phyloP scores from a whole-genome alignment of 2,329 filamentous ascomycete genomes.

The Pyrenophora graminea region DNA sequence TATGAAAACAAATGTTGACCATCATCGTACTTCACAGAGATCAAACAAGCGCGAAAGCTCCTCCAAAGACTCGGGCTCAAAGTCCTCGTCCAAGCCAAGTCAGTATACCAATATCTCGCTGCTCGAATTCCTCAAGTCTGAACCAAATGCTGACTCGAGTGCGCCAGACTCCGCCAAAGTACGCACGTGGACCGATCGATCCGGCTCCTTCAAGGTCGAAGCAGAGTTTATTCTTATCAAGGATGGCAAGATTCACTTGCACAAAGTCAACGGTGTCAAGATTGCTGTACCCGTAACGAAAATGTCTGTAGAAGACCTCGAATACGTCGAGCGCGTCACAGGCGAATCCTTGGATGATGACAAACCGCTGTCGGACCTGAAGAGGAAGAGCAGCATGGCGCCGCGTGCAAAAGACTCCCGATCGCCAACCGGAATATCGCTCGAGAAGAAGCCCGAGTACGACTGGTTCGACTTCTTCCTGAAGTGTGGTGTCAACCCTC shows the following conservation, averaged over 20 bases:
- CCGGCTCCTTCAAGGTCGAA: slow-evolving; percentile 95
- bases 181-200: slow-evolving; percentile 91
- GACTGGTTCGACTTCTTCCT: slow-evolving; percentile 99
- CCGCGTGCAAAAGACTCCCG: slow-evolving; percentile 56
- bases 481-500: slow-evolving; percentile 85
- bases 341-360: slow-evolving; percentile 88
- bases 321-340: slow-evolving; percentile 89
- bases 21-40: slow-evolving; percentile 72
- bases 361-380: slow-evolving; percentile 86
- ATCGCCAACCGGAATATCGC: slow-evolving; percentile 61
- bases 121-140: not conserved
- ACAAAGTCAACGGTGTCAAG: slow-evolving; percentile 97
- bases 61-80: slow-evolving; percentile 51
- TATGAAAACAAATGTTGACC: slow-evolving; percentile 66
- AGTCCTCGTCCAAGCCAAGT: slow-evolving; percentile 71
- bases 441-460: slow-evolving; percentile 75
- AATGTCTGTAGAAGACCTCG: slow-evolving; percentile 93
- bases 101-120: slow-evolving; percentile 48
- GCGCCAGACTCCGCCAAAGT: slow-evolving; percentile 72
- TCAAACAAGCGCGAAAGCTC: slow-evolving; percentile 71
- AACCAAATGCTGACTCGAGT: slow-evolving; percentile 12
- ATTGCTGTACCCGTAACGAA: slow-evolving; percentile 94
- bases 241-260: slow-evolving; percentile 95
- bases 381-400: slow-evolving; percentile 52
- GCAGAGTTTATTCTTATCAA: slow-evolving; percentile 93